Evolutionary conservation across 345 rosid genomes (phyloP).

Genomic region (Sonneratia caseolaris): DNA sequence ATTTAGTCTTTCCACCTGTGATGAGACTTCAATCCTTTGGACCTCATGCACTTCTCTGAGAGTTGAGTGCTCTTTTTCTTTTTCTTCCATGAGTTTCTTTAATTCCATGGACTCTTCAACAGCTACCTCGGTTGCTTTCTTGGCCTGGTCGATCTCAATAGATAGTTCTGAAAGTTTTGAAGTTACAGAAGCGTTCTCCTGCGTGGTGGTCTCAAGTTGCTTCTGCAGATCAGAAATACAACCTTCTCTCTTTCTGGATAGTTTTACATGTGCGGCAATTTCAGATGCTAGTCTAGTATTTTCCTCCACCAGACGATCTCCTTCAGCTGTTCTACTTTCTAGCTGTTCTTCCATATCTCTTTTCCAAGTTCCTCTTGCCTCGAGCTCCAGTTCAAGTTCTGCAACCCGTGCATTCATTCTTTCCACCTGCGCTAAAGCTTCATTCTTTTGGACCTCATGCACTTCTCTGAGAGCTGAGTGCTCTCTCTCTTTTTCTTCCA

Average conservation of each 20-base stretch:
- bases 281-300: slow-evolving; percentile 30
- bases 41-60: slow-evolving; percentile 44
- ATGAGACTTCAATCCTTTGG: slow-evolving; percentile 36
- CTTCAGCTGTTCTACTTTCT: slow-evolving; percentile 36
- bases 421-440: slow-evolving; percentile 33
- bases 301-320: slow-evolving; percentile 33
- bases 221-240: slow-evolving; percentile 37
- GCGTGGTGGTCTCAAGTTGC: slow-evolving; percentile 33
- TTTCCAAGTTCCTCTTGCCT: slow-evolving; percentile 23
- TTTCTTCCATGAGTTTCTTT: slow-evolving; percentile 37
- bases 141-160: slow-evolving; percentile 44
- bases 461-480: slow-evolving; percentile 34
- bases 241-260: slow-evolving; percentile 31
- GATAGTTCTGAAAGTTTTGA: slow-evolving; percentile 38
- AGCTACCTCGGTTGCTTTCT: slow-evolving; percentile 27
- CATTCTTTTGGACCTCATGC: slow-evolving; percentile 42
- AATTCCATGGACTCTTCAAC: slow-evolving; percentile 30
- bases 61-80: slow-evolving; percentile 42
- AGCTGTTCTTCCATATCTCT: slow-evolving; percentile 38
- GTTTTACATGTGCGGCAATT: slow-evolving; percentile 42
- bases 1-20: slow-evolving; percentile 29
- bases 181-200: slow-evolving; percentile 46
- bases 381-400: slow-evolving; percentile 42
- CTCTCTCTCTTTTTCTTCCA: slow-evolving; percentile 45
- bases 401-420: slow-evolving; percentile 29